Conservation (phyloP, 805 yeast species). For the Wickerhamiella qilinensis region DNA sequence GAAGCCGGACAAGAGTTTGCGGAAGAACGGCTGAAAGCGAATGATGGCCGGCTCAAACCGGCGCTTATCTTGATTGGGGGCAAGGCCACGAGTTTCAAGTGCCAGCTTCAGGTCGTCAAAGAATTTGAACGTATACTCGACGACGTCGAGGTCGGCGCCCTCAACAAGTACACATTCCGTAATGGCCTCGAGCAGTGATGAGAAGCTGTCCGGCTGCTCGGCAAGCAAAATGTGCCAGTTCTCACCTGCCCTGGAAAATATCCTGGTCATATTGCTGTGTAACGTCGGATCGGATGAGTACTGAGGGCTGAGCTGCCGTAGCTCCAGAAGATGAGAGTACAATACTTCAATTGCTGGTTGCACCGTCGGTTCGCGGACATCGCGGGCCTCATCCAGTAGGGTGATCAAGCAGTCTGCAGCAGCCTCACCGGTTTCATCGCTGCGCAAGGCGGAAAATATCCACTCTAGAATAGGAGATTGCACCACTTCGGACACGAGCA, state of each 20-base stretch:
- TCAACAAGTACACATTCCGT: slow-evolving; percentile 56
- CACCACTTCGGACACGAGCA: slow-evolving; percentile 57
- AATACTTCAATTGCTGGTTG: slow-evolving; percentile 39
- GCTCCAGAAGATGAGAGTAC: slow-evolving; percentile 46
- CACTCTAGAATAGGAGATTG: slow-evolving; percentile 47
- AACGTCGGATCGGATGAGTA: slow-evolving; percentile 11
- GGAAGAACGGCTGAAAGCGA: slow-evolving; percentile 36
- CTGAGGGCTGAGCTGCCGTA: slow-evolving; percentile 5
- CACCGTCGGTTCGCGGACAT: slow-evolving; percentile 32
- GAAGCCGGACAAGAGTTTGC: slow-evolving; percentile 42
- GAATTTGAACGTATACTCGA: slow-evolving; percentile 78
- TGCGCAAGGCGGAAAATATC: slow-evolving; percentile 46
- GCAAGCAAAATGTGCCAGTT: slow-evolving; percentile 86
- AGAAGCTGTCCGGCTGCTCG: slow-evolving; percentile 49
- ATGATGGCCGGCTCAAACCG: slow-evolving; percentile 10
- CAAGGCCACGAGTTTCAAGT: slow-evolving; percentile 21
- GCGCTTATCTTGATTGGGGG: slow-evolving; percentile 11
- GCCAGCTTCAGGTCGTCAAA: slow-evolving; percentile 75
- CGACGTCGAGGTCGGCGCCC: slow-evolving; percentile 66
- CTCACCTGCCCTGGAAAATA: slow-evolving; percentile 87
- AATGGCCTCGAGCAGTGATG: slow-evolving; percentile 56
- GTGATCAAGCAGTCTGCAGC: slow-evolving; percentile 78
- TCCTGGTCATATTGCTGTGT: slow-evolving; percentile 23
- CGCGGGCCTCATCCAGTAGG: slow-evolving; percentile 67
- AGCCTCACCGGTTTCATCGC: slow-evolving; percentile 55